Percentiles rank a stretch among this genome's conserved stretches.
phyloP scores from a whole-genome alignment of 129 eudicot species.

The Erigeron canadensis region DNA sequence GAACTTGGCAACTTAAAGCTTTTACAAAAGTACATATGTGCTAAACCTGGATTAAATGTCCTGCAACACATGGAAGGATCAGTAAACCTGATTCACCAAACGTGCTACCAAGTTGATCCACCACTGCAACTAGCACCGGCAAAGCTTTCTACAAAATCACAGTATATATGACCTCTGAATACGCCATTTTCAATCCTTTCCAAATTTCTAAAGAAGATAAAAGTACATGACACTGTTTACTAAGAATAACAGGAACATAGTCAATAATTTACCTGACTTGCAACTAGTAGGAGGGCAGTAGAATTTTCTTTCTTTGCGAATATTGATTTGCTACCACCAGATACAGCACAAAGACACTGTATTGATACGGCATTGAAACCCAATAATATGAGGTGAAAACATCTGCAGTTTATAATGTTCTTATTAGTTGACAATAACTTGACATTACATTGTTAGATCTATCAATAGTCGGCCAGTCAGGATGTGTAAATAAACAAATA shows the following conservation, averaged over 20 bases:
- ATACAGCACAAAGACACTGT: constrained; percentile 47
- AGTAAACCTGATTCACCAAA: constrained; percentile 82
- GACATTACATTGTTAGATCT: neutral
- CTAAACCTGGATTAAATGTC: constrained; percentile 80
- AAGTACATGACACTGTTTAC: neutral
- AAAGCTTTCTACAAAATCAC: constrained; percentile 68
- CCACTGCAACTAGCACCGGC: constrained; percentile 90
- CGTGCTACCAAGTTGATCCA: constrained; percentile 81
- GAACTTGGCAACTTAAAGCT: neutral
- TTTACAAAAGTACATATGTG: neutral
- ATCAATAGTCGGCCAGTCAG: neutral
- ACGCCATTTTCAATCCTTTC: neutral
- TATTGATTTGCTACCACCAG: constrained; percentile 73
- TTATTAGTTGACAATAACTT: constrained; percentile 28
- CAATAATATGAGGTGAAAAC: constrained; percentile 61
- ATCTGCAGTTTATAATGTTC: constrained; percentile 44
- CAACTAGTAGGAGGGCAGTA: constrained; percentile 68
- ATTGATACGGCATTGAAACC: constrained; percentile 64
- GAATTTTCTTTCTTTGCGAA: constrained; percentile 62
- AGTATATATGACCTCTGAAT: neutral
- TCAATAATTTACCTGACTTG: constrained; percentile 68
- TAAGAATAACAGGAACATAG: neutral
- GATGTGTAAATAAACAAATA: neutral
- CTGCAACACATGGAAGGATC: constrained; percentile 89
- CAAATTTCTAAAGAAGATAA: neutral